phyloP scores from a whole-genome alignment of 805 yeast species.

The Hanseniaspora clermontiae region DNA sequence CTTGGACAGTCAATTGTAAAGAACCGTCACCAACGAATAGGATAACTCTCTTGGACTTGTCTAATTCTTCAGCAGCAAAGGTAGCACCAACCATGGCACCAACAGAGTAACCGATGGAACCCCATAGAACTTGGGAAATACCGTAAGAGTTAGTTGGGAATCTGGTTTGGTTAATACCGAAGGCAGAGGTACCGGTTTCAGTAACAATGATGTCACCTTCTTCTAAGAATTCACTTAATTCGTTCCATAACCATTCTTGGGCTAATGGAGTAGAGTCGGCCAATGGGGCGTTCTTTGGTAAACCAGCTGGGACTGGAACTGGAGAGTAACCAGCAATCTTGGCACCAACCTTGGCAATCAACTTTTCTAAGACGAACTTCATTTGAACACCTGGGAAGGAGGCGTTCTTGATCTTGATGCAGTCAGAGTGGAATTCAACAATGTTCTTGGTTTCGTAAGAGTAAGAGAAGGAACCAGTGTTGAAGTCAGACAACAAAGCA shows the following conservation, averaged over 20 bases:
- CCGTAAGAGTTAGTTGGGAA: constrained; percentile 53
- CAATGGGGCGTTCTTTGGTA: constrained; percentile 36
- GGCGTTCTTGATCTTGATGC: constrained; percentile 57
- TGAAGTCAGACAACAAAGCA: constrained; percentile 74
- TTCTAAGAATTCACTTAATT: constrained; percentile 47
- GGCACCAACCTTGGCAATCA: constrained; percentile 30
- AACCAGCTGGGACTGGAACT: constrained; percentile 40
- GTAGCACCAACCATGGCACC: constrained; percentile 60
- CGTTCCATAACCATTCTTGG: constrained; percentile 61
- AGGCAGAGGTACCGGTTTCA: constrained; percentile 67
- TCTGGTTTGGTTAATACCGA: constrained; percentile 54
- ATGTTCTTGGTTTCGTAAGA: constrained; percentile 61
- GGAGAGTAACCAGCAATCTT: constrained; percentile 37
- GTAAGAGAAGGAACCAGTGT: constrained; percentile 78
- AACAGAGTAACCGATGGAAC: constrained; percentile 59
- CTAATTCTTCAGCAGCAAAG: constrained; percentile 52
- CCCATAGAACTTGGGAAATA: constrained; percentile 66
- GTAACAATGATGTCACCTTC: constrained; percentile 56
- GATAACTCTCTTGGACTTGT: constrained; percentile 49
- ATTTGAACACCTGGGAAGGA: constrained; percentile 61
- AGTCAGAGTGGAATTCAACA: constrained; percentile 68
- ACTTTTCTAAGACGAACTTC: constrained; percentile 41
- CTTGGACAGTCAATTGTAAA: constrained; percentile 60
- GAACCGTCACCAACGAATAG: constrained; percentile 68
- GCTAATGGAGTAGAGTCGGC: constrained; percentile 35